These are phyloP conservation scores for Scutellaria baicalensis DNA, from an alignment of 257 asterid genomes.

Conservation along the genomic window DNA sequence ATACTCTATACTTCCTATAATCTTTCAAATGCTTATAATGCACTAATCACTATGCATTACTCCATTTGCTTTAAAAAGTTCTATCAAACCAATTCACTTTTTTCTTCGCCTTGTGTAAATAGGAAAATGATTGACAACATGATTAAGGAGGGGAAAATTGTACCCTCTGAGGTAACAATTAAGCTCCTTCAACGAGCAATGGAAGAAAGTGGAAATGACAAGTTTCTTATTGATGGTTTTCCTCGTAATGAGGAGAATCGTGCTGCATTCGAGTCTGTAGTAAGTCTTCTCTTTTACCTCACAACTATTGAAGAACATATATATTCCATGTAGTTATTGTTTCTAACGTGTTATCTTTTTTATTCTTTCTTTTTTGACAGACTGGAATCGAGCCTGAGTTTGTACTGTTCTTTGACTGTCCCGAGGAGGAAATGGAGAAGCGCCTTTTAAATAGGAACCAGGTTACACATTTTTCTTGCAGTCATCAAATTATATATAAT, in stretches of 20 bases:
- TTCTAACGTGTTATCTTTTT: background rate
- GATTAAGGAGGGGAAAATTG: constrained; percentile 55
- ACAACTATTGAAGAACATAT: background rate
- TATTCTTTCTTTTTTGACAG: constrained; percentile 20
- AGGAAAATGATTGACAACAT: constrained; percentile 49
- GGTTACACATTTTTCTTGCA: constrained; percentile 20
- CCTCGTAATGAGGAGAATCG: constrained; percentile 71
- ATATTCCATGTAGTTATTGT: background rate
- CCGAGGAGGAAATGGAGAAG: constrained; percentile 56
- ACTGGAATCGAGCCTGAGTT: constrained; percentile 61
- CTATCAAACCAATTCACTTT: background rate
- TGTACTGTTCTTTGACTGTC: constrained; percentile 56
- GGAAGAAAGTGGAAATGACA: constrained; percentile 42
- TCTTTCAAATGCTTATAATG: background rate
- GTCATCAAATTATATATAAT: background rate
- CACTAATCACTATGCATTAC: background rate
- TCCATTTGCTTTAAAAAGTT: background rate
- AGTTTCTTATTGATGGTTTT: constrained; percentile 62
- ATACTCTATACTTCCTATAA: background rate
- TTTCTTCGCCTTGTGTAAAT: background rate
- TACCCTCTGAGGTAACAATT: constrained; percentile 58
- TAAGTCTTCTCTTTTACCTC: constrained; percentile 12
- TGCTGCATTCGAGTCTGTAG: constrained; percentile 48
- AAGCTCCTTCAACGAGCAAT: constrained; percentile 56
- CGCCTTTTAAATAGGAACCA: constrained; percentile 48